A percentile compares a stretch with the other conserved stretches of the same genome.
Evolutionary conservation across 108 stramenopile species (phyloP).

Genomic region (Poteriospumella lacustris): DNA sequence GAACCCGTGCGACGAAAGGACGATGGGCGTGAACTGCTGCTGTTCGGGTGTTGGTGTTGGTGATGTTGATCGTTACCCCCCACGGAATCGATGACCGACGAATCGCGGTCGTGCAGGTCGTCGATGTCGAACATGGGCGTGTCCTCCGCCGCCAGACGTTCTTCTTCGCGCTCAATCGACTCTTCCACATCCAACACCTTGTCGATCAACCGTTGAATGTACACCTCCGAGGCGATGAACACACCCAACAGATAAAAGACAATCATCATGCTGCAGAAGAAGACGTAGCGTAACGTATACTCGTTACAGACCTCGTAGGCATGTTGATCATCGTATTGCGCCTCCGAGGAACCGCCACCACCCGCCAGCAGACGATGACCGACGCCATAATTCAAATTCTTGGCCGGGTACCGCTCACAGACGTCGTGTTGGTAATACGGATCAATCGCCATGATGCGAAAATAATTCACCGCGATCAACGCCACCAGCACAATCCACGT

Average conservation of each 20-base stretch:
- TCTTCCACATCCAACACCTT: not conserved
- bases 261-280: not conserved
- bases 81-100: no score
- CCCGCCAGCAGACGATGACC: not conserved
- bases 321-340: no score
- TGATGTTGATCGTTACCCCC: no score
- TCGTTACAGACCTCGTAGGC: not conserved
- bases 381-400: no score
- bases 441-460: not conserved
- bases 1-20: no score
- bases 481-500: not conserved
- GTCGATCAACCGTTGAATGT: not conserved
- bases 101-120: no score
- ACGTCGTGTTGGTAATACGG: not conserved
- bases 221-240: not conserved
- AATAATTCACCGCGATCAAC: not conserved
- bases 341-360: not conserved
- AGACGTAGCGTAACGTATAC: not conserved
- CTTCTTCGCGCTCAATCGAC: not conserved
- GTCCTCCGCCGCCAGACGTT: no score
- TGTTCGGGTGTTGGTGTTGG: no score
- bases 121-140: no score
- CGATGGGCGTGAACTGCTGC: no score
- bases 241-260: not conserved
- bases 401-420: not conserved